phyloP scores from a whole-genome alignment of 139 green algal species.

The Asterochloris sp. region DNA sequence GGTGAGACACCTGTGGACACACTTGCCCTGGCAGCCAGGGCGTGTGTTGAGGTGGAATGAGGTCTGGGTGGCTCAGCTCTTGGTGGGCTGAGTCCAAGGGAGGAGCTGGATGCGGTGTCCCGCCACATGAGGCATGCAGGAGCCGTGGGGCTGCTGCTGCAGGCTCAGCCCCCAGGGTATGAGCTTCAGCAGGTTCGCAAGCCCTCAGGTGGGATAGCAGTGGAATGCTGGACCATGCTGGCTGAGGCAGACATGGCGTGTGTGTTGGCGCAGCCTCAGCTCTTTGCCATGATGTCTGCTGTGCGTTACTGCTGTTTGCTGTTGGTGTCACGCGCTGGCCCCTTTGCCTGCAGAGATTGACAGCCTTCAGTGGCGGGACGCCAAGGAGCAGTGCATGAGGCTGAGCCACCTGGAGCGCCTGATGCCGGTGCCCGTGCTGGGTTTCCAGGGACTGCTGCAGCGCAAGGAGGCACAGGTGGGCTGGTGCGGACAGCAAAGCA shows the following conservation, averaged over 20 bases:
- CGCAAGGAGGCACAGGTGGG: slow-evolving; percentile 42
- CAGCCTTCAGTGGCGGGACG: slow-evolving; percentile 72
- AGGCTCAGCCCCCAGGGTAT: too few relatives aligned
- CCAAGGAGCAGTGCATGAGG: slow-evolving; percentile 52
- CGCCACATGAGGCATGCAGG: too few relatives aligned
- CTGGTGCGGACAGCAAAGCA: not conserved
- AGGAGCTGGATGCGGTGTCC: too few relatives aligned
- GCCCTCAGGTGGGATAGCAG: too few relatives aligned
- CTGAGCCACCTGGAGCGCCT: slow-evolving; percentile 56
- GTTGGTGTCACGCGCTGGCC: not conserved
- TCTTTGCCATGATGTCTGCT: too few relatives aligned
- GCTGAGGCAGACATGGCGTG: too few relatives aligned
- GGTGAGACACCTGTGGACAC: not conserved
- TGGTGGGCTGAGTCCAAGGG: too few relatives aligned
- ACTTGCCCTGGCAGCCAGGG: not conserved
- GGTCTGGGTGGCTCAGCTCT: not conserved
- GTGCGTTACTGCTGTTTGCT: too few relatives aligned
- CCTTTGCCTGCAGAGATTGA: slow-evolving; percentile 40
- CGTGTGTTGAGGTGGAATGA: not conserved
- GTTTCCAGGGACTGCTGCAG: slow-evolving; percentile 63
- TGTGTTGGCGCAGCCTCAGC: too few relatives aligned
- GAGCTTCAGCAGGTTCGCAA: too few relatives aligned
- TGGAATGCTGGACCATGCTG: too few relatives aligned
- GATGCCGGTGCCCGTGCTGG: slow-evolving; percentile 66
- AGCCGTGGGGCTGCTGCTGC: too few relatives aligned